Evolutionary conservation across 768 basidiomycete species (phyloP), one percentile per base, ranked within the genome.

Genomic region (Hypholoma sublateritium): DNA sequence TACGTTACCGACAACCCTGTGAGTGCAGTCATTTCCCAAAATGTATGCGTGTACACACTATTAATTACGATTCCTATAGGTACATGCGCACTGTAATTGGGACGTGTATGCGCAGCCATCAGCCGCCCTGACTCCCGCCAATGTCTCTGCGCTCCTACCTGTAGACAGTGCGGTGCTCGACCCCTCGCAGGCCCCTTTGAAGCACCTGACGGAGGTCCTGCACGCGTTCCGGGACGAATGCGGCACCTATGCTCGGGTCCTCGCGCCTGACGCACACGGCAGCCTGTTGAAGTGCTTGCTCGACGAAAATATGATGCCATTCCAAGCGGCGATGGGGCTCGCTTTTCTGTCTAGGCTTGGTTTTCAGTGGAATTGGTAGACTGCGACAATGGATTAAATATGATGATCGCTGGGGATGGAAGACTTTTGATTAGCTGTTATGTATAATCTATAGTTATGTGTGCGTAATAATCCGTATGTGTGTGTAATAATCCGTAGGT

Each of bases 241-340:
- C 35, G 67, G 69, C 32, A 60, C 55, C 6, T 69, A 67, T 28
- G 36, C 46, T 7, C 56, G 58, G 3, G 52, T 67, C 32, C 41
- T 65, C 28, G 49, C 58, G 5, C 58, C 61, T 2, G 62, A 63
- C n/a, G 60, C 59, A 61, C 59, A 67, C 49, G 58, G 66, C 17
- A 61, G 59, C 24, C 54, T 77, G 39, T 60, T 72, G 44, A 65
- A 68, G 22, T 66, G 66, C 21, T 60, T 79, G 55, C 62, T 77
- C 7, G 70, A 76, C 55, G 70, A 73, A 34, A 64, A 62, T 11
- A 62, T 79, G 39, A 68, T 65, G 4, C 57, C 79, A 19, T 80
- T 81, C 58, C 72, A 74, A 55, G 78, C 76, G n/a, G 74, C 80
- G 8, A 80, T 81, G 77, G 77, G 77, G 19, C 65, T 80, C 28